These are phyloP conservation scores for Picochlorum sp. DNA, from an alignment of 139 green algal genomes.

Conservation along the genomic window DNA sequence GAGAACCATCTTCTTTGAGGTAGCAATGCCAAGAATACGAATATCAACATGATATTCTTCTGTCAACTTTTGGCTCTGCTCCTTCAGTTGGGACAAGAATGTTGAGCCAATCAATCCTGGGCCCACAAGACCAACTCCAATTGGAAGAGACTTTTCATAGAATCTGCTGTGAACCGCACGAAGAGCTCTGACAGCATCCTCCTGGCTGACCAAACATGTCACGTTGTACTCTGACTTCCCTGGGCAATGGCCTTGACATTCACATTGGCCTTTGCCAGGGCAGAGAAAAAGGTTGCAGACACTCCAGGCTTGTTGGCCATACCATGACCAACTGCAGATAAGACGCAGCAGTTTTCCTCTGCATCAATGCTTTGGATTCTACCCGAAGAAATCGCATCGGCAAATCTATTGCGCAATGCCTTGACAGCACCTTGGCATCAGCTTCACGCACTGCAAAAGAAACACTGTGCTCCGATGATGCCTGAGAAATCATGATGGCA, in stretches of 20 bases:
- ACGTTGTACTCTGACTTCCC: constrained; percentile 97
- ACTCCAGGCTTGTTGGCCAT: constrained; percentile 83
- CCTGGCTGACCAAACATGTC: constrained; percentile 86
- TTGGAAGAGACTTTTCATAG: constrained; percentile 74
- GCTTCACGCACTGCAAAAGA: constrained; percentile 86
- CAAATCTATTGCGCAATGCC: constrained; percentile 51
- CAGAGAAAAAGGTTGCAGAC: constrained; percentile 84
- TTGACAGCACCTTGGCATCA: constrained; percentile 38
- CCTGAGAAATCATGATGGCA: constrained; percentile 96
- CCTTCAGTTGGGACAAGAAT: constrained; percentile 78
- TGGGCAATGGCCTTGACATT: constrained; percentile 76
- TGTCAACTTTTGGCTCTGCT: constrained; percentile 57
- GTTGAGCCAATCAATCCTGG: constrained; percentile 85
- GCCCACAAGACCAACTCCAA: constrained; percentile 84
- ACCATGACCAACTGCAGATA: constrained; percentile 87
- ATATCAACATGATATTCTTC: constrained; percentile 82
- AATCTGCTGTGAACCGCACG: constrained; percentile 87
- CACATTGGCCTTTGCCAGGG: constrained; percentile 87
- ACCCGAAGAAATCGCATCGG: constrained; percentile 52
- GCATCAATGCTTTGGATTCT: constrained; percentile 65
- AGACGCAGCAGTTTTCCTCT: constrained; percentile 76
- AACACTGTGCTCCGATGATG: constrained; percentile 88
- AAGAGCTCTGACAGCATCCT: constrained; percentile 53
- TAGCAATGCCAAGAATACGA: constrained; percentile 73
- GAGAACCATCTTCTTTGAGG: constrained; percentile 69